phyloP scores from a whole-genome alignment of 176 grass and related monocot genomes.

The Lolium perenne region DNA sequence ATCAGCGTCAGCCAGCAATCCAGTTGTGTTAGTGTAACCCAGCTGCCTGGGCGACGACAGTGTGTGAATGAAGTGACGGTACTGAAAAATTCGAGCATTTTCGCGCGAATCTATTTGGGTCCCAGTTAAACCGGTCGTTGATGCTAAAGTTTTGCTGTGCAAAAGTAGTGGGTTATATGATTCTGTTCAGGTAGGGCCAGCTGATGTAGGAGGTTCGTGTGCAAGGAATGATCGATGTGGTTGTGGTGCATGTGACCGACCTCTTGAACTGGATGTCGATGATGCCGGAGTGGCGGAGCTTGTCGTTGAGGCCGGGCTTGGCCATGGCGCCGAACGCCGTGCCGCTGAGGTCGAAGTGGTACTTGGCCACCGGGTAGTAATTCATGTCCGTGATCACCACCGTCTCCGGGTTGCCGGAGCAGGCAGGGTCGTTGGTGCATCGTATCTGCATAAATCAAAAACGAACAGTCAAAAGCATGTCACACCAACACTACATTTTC shows the following conservation, averaged over 20 bases:
- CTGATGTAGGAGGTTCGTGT: neutral
- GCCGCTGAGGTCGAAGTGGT: conserved; percentile 74
- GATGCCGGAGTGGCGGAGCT: conserved; percentile 10
- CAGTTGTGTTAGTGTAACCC: too few species aligned
- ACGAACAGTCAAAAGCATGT: too few species aligned
- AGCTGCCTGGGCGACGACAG: too few species aligned
- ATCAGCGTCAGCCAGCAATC: too few species aligned
- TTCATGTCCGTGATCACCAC: conserved; percentile 71
- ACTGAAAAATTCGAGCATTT: too few species aligned
- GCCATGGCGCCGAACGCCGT: conserved; percentile 66
- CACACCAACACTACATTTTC: too few species aligned
- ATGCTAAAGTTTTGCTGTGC: neutral
- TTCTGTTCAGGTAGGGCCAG: neutral
- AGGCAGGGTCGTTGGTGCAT: conserved; percentile 45
- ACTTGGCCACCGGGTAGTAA: conserved; percentile 57
- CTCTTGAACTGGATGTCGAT: conserved; percentile 13
- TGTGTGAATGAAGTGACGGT: too few species aligned
- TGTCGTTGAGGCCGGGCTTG: conserved; percentile 19
- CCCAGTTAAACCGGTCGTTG: neutral
- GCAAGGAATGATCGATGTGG: too few species aligned
- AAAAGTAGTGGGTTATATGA: neutral
- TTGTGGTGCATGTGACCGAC: neutral
- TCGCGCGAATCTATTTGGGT: too few species aligned
- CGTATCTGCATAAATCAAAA: conserved; percentile 2
- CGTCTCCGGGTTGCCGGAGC: conserved; percentile 59